phyloP scores from a whole-genome alignment of 495 filamentous ascomycete genomes.

The Darksidea phi region DNA sequence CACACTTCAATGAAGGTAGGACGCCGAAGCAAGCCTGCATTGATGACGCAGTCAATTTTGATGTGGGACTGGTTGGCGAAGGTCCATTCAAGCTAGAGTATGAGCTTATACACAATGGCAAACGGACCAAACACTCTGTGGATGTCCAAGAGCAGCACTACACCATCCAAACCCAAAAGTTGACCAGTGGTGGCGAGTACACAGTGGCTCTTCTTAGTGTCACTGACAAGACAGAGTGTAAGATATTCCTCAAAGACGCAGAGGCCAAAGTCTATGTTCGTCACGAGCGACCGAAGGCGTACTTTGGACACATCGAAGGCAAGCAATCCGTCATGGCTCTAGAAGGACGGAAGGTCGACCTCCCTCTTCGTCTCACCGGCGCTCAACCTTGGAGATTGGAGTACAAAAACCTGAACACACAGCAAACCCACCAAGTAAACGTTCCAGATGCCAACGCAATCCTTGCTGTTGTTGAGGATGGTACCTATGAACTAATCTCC shows the following conservation, averaged over 20 bases:
- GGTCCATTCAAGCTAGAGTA: slow-evolving; percentile 87
- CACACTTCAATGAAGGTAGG: slow-evolving; percentile 60
- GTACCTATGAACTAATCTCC: slow-evolving; percentile 73
- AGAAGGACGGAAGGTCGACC: slow-evolving; percentile 66
- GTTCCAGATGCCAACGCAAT: slow-evolving; percentile 66
- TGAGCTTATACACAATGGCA: slow-evolving; percentile 88
- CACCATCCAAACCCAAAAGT: slow-evolving; percentile 68
- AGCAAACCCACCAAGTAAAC: slow-evolving; percentile 33
- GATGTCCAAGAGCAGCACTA: slow-evolving; percentile 58
- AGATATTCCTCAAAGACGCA: slow-evolving; percentile 69
- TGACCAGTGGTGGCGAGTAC: slow-evolving; percentile 83
- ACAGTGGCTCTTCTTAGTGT: slow-evolving; percentile 76
- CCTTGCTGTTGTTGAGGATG: slow-evolving; percentile 62
- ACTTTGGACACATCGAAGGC: slow-evolving; percentile 79
- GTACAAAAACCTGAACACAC: slow-evolving; percentile 47
- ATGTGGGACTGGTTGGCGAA: slow-evolving; percentile 74
- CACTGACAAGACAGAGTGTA: slow-evolving; percentile 82
- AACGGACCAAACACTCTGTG: slow-evolving; percentile 66
- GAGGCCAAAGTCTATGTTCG: slow-evolving; percentile 80
- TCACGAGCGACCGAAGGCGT: slow-evolving; percentile 77
- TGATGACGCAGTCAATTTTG: slow-evolving; percentile 70
- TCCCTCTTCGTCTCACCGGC: slow-evolving; percentile 82
- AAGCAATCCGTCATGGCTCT: slow-evolving; percentile 69
- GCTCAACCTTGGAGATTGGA: slow-evolving; percentile 76
- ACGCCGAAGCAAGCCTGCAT: slow-evolving; percentile 67